A percentile compares a stretch with the other conserved stretches of the same genome.
phyloP scores from a whole-genome alignment of 2,329 filamentous ascomycete species.

The Fusarium globosum region DNA sequence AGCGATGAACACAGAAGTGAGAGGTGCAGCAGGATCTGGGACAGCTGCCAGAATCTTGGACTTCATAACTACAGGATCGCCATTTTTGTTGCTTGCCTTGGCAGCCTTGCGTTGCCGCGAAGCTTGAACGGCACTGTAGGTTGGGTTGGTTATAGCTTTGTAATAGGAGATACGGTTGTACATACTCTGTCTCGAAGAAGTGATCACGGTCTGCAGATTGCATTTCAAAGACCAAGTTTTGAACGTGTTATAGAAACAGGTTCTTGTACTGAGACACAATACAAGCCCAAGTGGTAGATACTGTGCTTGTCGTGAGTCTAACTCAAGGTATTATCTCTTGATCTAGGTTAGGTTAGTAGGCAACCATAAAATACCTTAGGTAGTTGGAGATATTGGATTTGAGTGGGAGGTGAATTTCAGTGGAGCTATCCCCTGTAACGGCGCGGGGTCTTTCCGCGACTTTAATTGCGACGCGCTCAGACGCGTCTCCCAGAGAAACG shows the following conservation, averaged over 20 bases:
- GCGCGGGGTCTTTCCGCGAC: constrained; percentile 45
- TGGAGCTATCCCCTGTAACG: constrained; percentile 28
- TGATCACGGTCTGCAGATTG: constrained; percentile 78
- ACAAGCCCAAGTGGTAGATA: not conserved
- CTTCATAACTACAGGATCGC: constrained; percentile 80
- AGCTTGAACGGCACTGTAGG: constrained; percentile 60
- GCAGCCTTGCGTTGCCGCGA: constrained; percentile 71
- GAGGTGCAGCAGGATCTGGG: constrained; percentile 71
- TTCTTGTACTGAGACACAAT: not conserved
- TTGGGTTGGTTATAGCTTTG: not conserved
- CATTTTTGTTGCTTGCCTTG: constrained; percentile 80
- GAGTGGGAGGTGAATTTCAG: constrained; percentile 25
- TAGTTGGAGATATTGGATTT: constrained; percentile 8
- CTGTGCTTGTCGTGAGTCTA: not conserved
- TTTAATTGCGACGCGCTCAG: constrained; percentile 56
- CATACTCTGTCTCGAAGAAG: constrained; percentile 94
- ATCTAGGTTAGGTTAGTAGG: constrained; percentile 30
- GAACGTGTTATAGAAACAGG: not conserved
- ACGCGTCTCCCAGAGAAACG: constrained; percentile 52
- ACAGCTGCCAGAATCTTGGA: constrained; percentile 87
- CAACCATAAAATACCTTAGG: constrained; percentile 6
- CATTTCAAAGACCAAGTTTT: constrained; percentile 56
- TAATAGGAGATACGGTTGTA: constrained; percentile 7
- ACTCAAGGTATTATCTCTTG: not conserved
- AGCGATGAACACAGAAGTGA: constrained; percentile 77